Evolutionary conservation across 768 basidiomycete species (phyloP), one percentile per base, ranked within the genome.

Genomic region (Gelatoporia subvermispora): DNA sequence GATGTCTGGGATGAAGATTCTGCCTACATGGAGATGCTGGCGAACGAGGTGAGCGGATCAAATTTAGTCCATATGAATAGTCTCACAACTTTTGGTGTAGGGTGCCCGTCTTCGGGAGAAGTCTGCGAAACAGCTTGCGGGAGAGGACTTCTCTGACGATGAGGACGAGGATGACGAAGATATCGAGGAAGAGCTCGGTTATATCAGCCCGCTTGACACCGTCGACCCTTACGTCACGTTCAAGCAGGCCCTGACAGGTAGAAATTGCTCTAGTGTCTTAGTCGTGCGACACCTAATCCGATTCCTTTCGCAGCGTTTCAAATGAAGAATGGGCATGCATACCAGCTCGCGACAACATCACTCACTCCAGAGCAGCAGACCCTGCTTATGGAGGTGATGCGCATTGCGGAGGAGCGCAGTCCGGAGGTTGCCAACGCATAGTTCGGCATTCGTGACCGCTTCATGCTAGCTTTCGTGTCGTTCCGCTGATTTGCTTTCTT

Each of bases 1-100:
- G 92, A 94, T 64, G 88, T 93, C 15, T 92, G 86, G 83, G 91
- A 93, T 59, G 85, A 88, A 50, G 88, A 92, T 57, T 90, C 89
- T 8, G 88, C 85, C 7, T 94, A 93, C 62, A 73, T 92, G 38
- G 90, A 93, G 64, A 70, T 91, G 75, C 77, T 94, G 28, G 91
- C 89, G 7, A 80, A 81, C 56, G 86, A 93, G 76, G 88, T 87
- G 62, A 39, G 67, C 13, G 54, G 9, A n/a, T 10, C 45, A 45
- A 54, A n/a, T n/a, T 41, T 3, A 21, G 41, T 35, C 43, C 43
- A 28, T 31, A 43, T 21, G 34, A 35, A 37, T 25, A 43, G 43
- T 47, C 21, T 41, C 47, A 7, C 59, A 11, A 46, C 15, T 23
- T n/a, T 17, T 38, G 13, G 44, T 8, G 11, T 21, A 89, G 88